Evolutionary conservation across 2,329 filamentous ascomycete genomes (phyloP).

Genomic region (Colletotrichum sp.): DNA sequence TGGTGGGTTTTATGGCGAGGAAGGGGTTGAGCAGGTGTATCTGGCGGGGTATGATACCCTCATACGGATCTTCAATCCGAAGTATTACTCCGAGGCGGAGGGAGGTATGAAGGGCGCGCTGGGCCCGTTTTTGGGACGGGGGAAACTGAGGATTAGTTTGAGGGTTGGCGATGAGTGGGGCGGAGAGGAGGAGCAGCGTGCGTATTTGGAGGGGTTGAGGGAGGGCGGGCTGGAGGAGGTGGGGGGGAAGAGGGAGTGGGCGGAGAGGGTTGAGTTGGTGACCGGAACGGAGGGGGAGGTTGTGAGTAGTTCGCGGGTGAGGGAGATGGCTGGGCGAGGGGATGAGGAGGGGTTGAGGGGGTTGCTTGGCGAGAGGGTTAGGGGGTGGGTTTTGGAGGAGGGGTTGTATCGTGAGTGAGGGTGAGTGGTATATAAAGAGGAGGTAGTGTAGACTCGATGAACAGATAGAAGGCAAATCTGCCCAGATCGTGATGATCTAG

Average conservation of each 20-base stretch:
- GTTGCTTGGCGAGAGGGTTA: conserved; percentile 63
- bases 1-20: conserved; percentile 42
- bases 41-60: conserved; percentile 80
- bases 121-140: conserved; percentile 65
- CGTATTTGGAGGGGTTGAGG: conserved; percentile 57
- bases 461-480: not conserved
- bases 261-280: conserved; percentile 63
- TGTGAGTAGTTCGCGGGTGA: conserved; percentile 66
- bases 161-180: conserved; percentile 68
- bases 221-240: conserved; percentile 51
- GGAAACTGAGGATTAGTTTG: conserved; percentile 68
- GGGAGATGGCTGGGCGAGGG: conserved; percentile 55
- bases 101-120: conserved; percentile 59
- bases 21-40: conserved; percentile 61
- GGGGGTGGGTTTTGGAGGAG: conserved; percentile 61
- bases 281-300: conserved; percentile 49
- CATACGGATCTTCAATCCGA: conserved; percentile 72
- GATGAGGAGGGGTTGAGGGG: conserved; percentile 52
- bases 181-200: conserved; percentile 54
- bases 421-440: not conserved
- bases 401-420: conserved; percentile 55
- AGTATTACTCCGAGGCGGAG: conserved; percentile 62
- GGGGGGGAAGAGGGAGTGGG: conserved; percentile 66
- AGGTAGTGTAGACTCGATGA: fast-evolving
- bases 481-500: not conserved